These are phyloP conservation scores for Auxenochlorella protothecoides DNA, from an alignment of 139 green algal species.

Conservation along the genomic window DNA sequence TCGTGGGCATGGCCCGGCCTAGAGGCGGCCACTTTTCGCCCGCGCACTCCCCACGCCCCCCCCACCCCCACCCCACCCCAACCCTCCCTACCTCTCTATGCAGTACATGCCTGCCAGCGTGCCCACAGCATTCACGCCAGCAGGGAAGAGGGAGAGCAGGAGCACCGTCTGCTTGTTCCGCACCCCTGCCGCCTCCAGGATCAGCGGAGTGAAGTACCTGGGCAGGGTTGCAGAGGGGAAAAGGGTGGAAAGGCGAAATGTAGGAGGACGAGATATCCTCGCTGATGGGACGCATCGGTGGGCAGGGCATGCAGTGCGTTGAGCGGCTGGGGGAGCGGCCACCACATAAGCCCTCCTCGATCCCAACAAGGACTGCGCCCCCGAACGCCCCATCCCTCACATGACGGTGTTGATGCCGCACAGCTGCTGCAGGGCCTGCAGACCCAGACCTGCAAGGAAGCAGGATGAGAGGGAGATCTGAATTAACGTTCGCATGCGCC, in stretches of 20 bases:
- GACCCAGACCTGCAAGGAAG: constrained; percentile 18
- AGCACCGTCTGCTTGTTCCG: constrained; percentile 39
- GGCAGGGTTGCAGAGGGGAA: background rate
- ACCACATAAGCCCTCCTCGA: no score
- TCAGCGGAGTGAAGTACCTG: constrained; percentile 57
- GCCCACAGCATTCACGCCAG: constrained; percentile 45
- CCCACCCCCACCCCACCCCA: background rate
- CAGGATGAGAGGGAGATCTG: no score
- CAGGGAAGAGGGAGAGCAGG: constrained; percentile 42
- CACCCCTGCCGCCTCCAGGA: constrained; percentile 58
- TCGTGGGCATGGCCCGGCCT: background rate
- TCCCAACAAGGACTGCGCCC: no score
- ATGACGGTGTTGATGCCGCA: constrained; percentile 73
- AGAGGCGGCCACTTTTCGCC: background rate
- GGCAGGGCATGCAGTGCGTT: no score
- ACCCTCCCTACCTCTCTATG: constrained; percentile 38
- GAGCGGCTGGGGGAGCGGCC: no score
- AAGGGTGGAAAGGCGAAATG: background rate
- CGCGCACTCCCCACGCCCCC: no score
- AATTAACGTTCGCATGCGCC: no score
- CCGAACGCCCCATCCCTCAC: constrained; percentile 1
- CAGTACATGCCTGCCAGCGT: constrained; percentile 36
- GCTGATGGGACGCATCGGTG: no score
- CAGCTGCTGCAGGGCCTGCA: constrained; percentile 66
- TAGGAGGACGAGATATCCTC: background rate